phyloP scores from a whole-genome alignment of 345 rosid genomes.

The Eucalyptus marginata region DNA sequence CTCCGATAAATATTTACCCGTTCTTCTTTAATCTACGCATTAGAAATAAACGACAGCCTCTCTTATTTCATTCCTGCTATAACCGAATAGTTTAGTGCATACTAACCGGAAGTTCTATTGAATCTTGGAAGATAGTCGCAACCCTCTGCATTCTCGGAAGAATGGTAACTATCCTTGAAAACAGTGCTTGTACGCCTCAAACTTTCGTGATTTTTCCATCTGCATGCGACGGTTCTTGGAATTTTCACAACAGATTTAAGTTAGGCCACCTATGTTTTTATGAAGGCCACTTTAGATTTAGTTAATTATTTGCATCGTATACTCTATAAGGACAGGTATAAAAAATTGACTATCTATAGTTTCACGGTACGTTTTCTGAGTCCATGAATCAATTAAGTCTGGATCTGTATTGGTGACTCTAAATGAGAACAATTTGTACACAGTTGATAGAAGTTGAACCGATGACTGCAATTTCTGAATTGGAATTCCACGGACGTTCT shows the following conservation, averaged over 20 bases:
- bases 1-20: background rate
- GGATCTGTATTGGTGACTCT: background rate
- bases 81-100: background rate
- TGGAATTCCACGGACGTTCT: background rate
- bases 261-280: background rate
- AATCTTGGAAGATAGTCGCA: background rate
- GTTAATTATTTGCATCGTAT: background rate
- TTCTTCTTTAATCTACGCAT: background rate
- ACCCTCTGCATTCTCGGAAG: background rate
- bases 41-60: background rate
- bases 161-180: background rate
- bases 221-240: background rate
- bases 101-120: background rate
- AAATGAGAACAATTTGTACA: background rate
- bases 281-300: background rate
- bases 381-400: background rate
- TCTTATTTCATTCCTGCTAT: background rate
- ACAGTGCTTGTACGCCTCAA: background rate
- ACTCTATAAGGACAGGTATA: background rate
- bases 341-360: background rate
- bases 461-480: background rate
- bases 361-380: background rate
- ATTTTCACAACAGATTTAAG: background rate
- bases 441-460: background rate
- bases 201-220: background rate